These are phyloP conservation scores for Chalciporus chontae DNA, from an alignment of 768 basidiomycete genomes.

Conservation along the genomic window DNA sequence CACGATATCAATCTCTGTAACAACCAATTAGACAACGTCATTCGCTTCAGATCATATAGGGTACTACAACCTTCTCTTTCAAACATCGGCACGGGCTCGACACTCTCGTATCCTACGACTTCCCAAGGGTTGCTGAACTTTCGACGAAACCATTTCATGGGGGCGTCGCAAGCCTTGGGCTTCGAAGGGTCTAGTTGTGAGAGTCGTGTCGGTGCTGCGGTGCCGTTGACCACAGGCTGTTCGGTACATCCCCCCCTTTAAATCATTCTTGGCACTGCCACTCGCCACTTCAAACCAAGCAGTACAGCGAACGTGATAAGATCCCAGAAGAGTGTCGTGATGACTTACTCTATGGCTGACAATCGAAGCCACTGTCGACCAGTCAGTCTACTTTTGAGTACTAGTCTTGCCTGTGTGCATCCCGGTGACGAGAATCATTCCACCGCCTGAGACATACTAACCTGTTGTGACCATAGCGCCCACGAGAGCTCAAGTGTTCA, in stretches of 20 bases:
- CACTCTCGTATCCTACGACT: slow-evolving; percentile 62
- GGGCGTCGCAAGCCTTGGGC: slow-evolving; percentile 11
- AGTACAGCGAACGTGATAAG: not conserved
- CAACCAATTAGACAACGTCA: slow-evolving; percentile 5
- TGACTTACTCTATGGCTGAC: not conserved
- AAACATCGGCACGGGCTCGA: slow-evolving; percentile 64
- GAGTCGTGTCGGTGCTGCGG: slow-evolving; percentile 11
- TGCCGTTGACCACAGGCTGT: slow-evolving; percentile 17
- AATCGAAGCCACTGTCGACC: no score
- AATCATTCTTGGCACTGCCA: slow-evolving; percentile 23
- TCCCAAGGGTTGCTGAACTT: slow-evolving; percentile 66
- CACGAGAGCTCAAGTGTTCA: no score
- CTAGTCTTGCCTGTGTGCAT: no score
- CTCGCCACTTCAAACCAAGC: not conserved
- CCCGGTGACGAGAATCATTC: not conserved
- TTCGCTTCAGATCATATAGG: slow-evolving; percentile 4
- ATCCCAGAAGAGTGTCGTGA: not conserved
- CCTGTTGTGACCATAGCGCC: not conserved
- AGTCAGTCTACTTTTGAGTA: no score
- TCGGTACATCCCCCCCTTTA: slow-evolving; percentile 9
- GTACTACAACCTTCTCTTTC: slow-evolving; percentile 53
- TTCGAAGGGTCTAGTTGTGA: slow-evolving; percentile 17
- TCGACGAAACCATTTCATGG: slow-evolving; percentile 45
- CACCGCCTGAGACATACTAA: not conserved
- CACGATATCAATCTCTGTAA: slow-evolving; percentile 55